Evolutionary conservation across 345 rosid genomes (phyloP).

Genomic region (Viola odorata): DNA sequence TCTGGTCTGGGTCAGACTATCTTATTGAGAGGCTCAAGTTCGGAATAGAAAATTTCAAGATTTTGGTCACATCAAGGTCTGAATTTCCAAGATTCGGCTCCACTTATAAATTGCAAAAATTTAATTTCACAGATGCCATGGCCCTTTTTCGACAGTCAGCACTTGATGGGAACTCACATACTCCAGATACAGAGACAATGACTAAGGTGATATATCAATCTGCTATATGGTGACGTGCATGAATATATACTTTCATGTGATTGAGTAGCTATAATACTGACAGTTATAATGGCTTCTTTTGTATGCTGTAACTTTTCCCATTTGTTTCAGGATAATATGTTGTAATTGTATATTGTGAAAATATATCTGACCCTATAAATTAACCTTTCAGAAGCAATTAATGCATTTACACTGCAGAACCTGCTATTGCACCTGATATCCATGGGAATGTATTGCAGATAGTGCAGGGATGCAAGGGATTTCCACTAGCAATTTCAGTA

Average conservation of each 20-base stretch:
- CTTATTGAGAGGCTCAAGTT: slow-evolving; percentile 21
- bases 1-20: slow-evolving; percentile 23
- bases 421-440: neutral
- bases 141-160: slow-evolving; percentile 17
- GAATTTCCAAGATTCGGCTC: slow-evolving; percentile 17
- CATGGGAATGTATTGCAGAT: slow-evolving; percentile 16
- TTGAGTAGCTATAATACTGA: no score
- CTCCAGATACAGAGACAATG: slow-evolving; percentile 4
- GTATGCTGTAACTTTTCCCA: neutral
- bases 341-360: neutral
- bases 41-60: slow-evolving; percentile 15
- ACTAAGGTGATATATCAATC: slow-evolving; percentile 13
- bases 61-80: slow-evolving; percentile 25
- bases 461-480: slow-evolving; percentile 19
- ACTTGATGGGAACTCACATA: slow-evolving; percentile 7
- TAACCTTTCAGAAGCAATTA: neutral
- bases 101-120: slow-evolving; percentile 15
- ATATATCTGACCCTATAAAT: no score
- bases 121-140: slow-evolving; percentile 19
- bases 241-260: neutral
- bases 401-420: neutral
- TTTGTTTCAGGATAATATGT: neutral
- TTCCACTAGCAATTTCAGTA: slow-evolving; percentile 22
- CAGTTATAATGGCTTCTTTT: no score
- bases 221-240: neutral